Base-by-base conservation (phyloP, 257 asterid genomes). In the Plectranthus barbatus region DNA sequence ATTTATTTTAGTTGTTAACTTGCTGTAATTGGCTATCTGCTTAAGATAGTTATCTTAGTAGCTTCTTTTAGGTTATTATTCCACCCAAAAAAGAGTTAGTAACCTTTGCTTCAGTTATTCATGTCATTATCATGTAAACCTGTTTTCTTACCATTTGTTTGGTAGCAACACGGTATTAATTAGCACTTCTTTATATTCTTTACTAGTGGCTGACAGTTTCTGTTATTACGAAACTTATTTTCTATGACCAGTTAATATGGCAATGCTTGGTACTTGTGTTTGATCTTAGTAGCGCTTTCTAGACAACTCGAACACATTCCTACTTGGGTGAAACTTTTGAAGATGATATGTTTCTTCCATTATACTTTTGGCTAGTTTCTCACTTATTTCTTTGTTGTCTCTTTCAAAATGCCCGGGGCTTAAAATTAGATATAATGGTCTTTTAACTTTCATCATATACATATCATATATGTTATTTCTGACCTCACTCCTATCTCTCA, bases 301-400 rank as follows among this genome's bases (percentile, higher is more conserved):
- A 49, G 12, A 14, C 7, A 33, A 57, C 64, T 13, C 18, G 41
- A 45, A 40, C 19, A 48, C n/a, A 20, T 9, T n/a, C 55, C 41
- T 23, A 68, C 36, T 40, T 5, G 60, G 44, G 23, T 58, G 19
- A 4, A 40, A 9, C 55, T 34, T 52, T 58, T 18, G 48, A 62
- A 13, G 15, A 44, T 36, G 47, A 34, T 50, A 44, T 14, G 58
- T 71, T 40, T 46, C 26, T 26, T 60, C 5, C 23, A 58, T 19
- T 41, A 19, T 44, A 33, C 7, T 58, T 64, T 56, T 41, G 12
- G 52, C 46, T 31, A 53, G 65, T 54, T 53, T 70, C 21, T 53
- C 51, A 48, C 44, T 17, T 50, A 33, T 60, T 10, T 7, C 40
- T 18, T 46, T 24, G 31, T 23, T 40, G 45, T 24, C 54, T 24